Conservation (phyloP, 1,139 yeast genomes). For the Sugiyamaella paludigena region DNA sequence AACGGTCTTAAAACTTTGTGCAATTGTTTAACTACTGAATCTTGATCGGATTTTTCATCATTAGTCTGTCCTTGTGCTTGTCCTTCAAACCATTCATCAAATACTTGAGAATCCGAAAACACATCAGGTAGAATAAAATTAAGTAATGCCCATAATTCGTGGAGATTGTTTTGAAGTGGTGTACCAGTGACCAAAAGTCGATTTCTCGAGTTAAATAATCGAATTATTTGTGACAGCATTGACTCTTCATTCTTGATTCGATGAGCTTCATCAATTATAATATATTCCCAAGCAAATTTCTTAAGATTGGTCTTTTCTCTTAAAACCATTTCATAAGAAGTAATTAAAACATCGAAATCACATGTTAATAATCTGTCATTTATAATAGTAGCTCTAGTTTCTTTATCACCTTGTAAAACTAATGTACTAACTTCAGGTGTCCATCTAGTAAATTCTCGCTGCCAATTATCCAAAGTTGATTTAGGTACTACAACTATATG, state of each 20-base stretch:
- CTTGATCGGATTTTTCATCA: constrained; percentile 48
- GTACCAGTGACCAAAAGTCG: constrained; percentile 92
- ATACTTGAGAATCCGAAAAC: constrained; percentile 83
- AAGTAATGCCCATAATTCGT: constrained; percentile 92
- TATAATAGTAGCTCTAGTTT: constrained; percentile 62
- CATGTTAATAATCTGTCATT: constrained; percentile 60
- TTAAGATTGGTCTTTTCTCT: constrained; percentile 78
- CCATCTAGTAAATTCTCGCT: constrained; percentile 90
- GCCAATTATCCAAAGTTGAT: constrained; percentile 93
- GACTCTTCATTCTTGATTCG: constrained; percentile 93
- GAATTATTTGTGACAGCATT: constrained; percentile 81
- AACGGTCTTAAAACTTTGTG: constrained; percentile 87
- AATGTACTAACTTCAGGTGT: constrained; percentile 91
- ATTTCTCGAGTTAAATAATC: constrained; percentile 80
- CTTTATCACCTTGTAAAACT: constrained; percentile 85
- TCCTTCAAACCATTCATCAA: constrained; percentile 82
- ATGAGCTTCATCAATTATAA: constrained; percentile 95
- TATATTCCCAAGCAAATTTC: constrained; percentile 89
- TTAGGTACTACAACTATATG: constrained; percentile 91
- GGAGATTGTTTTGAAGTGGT: constrained; percentile 89
- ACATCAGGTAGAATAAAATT: constrained; percentile 93
- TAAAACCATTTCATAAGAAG: constrained; percentile 91
- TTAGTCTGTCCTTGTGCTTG: constrained; percentile 30
- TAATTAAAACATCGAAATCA: constrained; percentile 82
- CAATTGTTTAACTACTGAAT: constrained; percentile 74